phyloP scores from a whole-genome alignment of 176 grass and related monocot species.

The Bothriochloa decipiens region DNA sequence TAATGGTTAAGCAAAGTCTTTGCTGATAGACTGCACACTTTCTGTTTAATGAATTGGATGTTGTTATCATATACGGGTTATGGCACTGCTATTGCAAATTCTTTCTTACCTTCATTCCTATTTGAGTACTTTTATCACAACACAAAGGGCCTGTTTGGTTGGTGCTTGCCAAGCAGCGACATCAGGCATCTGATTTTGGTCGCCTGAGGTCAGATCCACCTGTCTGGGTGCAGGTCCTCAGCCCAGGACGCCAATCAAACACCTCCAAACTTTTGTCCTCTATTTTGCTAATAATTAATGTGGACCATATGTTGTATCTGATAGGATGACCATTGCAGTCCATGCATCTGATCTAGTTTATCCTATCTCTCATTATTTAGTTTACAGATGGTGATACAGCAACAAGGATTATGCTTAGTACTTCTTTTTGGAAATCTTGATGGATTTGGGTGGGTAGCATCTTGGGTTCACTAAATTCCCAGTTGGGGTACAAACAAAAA shows the following conservation, averaged over 20 bases:
- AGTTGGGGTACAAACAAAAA: not conserved
- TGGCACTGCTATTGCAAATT: not conserved
- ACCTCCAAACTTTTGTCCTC: not conserved
- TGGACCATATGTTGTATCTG: not conserved
- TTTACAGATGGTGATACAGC: not conserved
- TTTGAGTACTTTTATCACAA: not conserved
- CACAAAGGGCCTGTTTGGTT: not conserved
- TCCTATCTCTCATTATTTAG: not conserved
- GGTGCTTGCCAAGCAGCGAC: not conserved
- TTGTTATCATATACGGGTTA: not conserved
- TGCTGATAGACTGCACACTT: not conserved
- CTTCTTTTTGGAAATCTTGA: not conserved
- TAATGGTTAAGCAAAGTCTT: not conserved
- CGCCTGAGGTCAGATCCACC: not conserved
- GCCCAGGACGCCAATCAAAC: not conserved
- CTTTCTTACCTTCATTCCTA: not conserved
- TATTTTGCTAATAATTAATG: not conserved
- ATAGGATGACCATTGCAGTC: not conserved
- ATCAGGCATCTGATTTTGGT: not conserved
- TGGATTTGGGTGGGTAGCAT: not conserved
- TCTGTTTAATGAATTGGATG: not conserved
- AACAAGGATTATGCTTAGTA: not conserved
- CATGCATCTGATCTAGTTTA: not conserved
- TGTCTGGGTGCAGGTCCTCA: not conserved
- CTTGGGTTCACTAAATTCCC: not conserved